Evolutionary conservation across 2,329 filamentous ascomycete species (phyloP).

Genomic region (Corynespora cassiicola): DNA sequence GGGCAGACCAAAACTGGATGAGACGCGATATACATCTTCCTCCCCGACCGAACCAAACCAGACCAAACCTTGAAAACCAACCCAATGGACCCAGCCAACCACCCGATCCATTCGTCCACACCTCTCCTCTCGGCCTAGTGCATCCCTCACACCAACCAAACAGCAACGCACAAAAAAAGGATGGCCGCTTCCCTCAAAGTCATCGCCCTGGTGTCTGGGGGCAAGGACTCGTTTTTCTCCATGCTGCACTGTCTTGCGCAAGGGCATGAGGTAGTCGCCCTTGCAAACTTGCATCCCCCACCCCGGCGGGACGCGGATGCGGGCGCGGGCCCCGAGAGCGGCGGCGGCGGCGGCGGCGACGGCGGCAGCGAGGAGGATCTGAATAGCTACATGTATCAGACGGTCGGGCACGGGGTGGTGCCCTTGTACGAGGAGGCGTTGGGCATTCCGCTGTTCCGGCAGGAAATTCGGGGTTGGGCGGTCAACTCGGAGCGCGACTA

Average conservation of each 20-base stretch:
- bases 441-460: conserved; percentile 81
- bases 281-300: conserved; percentile 84
- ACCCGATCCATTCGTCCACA: no score
- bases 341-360: conserved; percentile 3
- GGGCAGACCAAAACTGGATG: no score
- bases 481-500: conserved; percentile 78
- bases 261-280: conserved; percentile 82
- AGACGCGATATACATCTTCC: no score
- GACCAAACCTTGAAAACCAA: no score
- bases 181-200: conserved; percentile 55
- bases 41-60: no score
- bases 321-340: no score
- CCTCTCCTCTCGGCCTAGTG: no score
- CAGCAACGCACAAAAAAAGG: conserved; percentile 2
- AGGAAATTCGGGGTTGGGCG: conserved; percentile 74
- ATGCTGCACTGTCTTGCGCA: conserved; percentile 88
- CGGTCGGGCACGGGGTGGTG: conserved; percentile 86
- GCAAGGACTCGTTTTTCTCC: conserved; percentile 96
- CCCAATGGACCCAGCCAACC: no score
- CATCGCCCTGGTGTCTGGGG: conserved; percentile 91
- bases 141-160: no score
- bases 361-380: conserved; percentile 67
- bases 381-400: conserved; percentile 99
- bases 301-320: conserved; percentile 12
- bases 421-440: conserved; percentile 84